Conservation (phyloP, 2,329 filamentous ascomycete species). For the Stagonosporopsis rhizophila region DNA sequence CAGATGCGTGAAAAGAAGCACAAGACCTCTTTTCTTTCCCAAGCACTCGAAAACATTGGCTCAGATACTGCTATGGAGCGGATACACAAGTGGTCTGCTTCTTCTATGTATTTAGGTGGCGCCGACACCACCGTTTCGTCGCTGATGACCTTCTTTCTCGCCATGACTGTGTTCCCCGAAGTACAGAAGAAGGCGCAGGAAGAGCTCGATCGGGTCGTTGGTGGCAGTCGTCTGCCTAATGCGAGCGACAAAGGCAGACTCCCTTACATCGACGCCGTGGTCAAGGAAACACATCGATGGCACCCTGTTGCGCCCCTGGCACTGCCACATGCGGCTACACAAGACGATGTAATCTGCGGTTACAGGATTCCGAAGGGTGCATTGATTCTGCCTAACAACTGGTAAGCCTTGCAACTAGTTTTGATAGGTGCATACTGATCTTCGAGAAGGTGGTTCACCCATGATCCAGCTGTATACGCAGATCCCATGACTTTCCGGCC, state of each 20-base stretch:
- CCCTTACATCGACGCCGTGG: constrained; percentile 44
- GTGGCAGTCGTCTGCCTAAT: constrained; percentile 54
- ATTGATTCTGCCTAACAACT: constrained; percentile 48
- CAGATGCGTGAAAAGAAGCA: constrained; percentile 46
- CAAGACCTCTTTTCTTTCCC: constrained; percentile 52
- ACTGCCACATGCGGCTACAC: constrained; percentile 39
- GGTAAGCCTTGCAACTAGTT: constrained; percentile 33
- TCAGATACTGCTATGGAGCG: constrained; percentile 42
- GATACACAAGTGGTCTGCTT: constrained; percentile 53
- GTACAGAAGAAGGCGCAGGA: constrained; percentile 58
- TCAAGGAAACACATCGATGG: constrained; percentile 56
- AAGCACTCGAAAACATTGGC: constrained; percentile 46
- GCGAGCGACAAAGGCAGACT: constrained; percentile 57
- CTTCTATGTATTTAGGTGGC: constrained; percentile 55
- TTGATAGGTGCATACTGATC: neutral
- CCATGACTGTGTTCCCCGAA: constrained; percentile 59
- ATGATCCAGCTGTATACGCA: constrained; percentile 50
- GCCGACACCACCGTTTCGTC: constrained; percentile 56
- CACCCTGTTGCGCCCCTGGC: constrained; percentile 43
- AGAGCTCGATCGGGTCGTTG: constrained; percentile 59
- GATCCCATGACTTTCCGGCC: constrained; percentile 54
- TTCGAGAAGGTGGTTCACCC: constrained; percentile 48
- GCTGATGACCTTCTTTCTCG: constrained; percentile 57
- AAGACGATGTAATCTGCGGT: constrained; percentile 49
- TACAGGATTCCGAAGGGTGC: constrained; percentile 54